Percentiles rank a stretch among this genome's conserved stretches.
Conservation (phyloP, 345 rosid genomes). For the Pistacia atlantica region DNA sequence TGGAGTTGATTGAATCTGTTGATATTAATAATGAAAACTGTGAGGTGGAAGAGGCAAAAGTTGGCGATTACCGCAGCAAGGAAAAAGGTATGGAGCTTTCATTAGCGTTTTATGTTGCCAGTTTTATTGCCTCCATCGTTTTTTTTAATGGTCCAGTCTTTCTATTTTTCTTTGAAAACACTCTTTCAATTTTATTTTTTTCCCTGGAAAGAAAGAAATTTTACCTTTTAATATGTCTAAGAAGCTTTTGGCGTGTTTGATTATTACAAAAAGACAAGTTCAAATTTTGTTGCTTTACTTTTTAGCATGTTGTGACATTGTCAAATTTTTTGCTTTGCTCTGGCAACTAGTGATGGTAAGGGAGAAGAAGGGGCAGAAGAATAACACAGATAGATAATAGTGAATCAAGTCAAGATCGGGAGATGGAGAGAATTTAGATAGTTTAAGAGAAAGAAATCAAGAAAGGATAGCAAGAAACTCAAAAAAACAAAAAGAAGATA, state of each 20-base stretch:
- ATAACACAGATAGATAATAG: too few relatives aligned
- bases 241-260: neutral
- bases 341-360: too few relatives aligned
- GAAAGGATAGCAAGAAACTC: too few relatives aligned
- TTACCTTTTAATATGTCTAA: neutral
- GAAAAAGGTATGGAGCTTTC: slow-evolving; percentile 21
- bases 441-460: too few relatives aligned
- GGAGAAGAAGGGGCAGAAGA: too few relatives aligned
- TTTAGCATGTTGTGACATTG: too few relatives aligned
- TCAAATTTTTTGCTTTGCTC: too few relatives aligned
- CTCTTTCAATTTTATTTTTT: neutral
- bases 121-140: neutral
- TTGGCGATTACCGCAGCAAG: slow-evolving; percentile 24
- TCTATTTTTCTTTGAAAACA: neutral
- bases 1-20: slow-evolving; percentile 23
- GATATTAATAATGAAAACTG: slow-evolving; percentile 31
- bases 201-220: neutral
- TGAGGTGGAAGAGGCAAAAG: slow-evolving; percentile 28
- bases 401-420: too few relatives aligned
- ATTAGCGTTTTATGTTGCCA: slow-evolving; percentile 4
- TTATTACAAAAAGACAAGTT: neutral
- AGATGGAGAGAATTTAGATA: too few relatives aligned
- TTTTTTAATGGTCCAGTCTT: neutral
- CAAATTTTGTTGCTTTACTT: neutral
- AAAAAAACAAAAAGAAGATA: too few relatives aligned